A percentile compares a stretch with the other conserved stretches of the same genome.
phyloP scores from a whole-genome alignment of 2,329 filamentous ascomycete species.

The Trichoderma afroharzianum region DNA sequence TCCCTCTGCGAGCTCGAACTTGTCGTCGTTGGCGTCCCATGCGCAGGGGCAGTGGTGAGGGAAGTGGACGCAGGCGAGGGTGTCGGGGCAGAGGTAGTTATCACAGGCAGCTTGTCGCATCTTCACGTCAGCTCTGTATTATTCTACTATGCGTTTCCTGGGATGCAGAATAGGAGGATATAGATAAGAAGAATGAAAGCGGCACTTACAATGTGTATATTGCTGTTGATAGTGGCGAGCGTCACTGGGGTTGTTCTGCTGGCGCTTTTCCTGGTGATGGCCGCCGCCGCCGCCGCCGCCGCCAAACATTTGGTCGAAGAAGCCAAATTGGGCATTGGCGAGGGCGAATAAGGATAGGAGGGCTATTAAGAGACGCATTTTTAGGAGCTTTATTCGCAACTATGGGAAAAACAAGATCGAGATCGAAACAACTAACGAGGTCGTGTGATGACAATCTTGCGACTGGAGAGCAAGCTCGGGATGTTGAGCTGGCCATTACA shows the following conservation, averaged over 20 bases:
- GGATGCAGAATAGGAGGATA: background rate
- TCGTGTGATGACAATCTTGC: constrained; percentile 1
- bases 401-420: background rate
- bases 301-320: constrained; percentile 97
- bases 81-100: constrained; percentile 92
- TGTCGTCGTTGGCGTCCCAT: constrained; percentile 72
- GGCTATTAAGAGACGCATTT: constrained; percentile 37
- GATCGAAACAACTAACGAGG: background rate
- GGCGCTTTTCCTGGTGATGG: constrained; percentile 52
- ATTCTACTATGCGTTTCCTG: rapidly evolving
- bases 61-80: constrained; percentile 90
- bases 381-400: background rate
- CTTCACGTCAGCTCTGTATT: background rate
- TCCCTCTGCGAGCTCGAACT: constrained; percentile 70
- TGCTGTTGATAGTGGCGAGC: constrained; percentile 71
- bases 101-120: constrained; percentile 69
- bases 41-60: constrained; percentile 96
- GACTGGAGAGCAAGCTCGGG: background rate
- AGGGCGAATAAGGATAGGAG: constrained; percentile 59
- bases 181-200: background rate
- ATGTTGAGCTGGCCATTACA: constrained; percentile 22
- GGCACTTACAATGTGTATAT: constrained; percentile 60
- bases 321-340: constrained; percentile 76
- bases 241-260: constrained; percentile 81
- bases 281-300: constrained; percentile 41